Evolutionary conservation across 2,329 filamentous ascomycete species (phyloP).

Genomic region (Paraphaeosphaeria minitans): DNA sequence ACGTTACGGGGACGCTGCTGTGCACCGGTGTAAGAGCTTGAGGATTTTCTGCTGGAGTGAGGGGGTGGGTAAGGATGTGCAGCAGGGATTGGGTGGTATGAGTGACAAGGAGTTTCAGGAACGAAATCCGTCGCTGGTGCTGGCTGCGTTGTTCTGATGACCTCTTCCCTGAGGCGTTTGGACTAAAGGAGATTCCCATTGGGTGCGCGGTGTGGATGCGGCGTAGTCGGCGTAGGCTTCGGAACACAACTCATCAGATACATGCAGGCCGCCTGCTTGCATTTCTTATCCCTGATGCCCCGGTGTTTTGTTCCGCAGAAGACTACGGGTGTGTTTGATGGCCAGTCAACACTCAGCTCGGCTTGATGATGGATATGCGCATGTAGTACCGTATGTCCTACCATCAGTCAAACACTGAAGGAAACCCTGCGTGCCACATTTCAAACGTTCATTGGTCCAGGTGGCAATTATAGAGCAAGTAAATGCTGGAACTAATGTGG

Average conservation of each 20-base stretch:
- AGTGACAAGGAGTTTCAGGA: not conserved
- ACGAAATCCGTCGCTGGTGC: not conserved
- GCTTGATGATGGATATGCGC: not conserved
- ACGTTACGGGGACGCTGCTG: not conserved
- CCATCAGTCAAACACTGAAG: not conserved
- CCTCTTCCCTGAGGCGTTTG: not conserved
- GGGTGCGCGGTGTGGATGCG: not conserved
- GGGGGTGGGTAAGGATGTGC: not conserved
- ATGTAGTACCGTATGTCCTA: not conserved
- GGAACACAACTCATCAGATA: not conserved
- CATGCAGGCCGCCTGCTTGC: not conserved
- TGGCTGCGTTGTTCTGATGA: not conserved
- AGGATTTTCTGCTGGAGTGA: not conserved
- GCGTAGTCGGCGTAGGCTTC: not conserved
- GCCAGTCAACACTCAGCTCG: not conserved
- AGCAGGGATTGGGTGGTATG: not conserved
- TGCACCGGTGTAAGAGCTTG: not conserved
- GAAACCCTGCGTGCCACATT: not conserved
- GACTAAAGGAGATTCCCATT: not conserved
- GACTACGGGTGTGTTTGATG: not conserved
- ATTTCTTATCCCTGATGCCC: not conserved
- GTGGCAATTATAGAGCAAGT: not conserved
- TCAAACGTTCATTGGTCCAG: not conserved
- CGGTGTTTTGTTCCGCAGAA: not conserved
- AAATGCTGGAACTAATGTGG: too few species aligned